These are phyloP conservation scores for Corynespora cassiicola DNA, from an alignment of 2,329 filamentous ascomycete genomes.

Conservation along the genomic window DNA sequence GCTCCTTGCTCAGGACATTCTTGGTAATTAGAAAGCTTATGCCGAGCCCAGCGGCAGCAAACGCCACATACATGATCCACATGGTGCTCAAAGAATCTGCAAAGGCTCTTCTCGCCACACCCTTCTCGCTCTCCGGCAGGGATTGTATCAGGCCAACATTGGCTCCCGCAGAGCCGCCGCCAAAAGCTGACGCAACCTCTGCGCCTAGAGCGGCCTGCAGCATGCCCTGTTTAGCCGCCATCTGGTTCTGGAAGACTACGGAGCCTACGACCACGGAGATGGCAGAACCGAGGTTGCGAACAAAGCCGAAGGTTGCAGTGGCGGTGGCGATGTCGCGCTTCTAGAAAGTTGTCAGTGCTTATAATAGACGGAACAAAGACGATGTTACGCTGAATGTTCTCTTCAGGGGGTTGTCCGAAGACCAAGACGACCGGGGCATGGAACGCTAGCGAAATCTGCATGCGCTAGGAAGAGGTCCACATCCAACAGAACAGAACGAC, in stretches of 20 bases:
- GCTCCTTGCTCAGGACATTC: constrained; percentile 50
- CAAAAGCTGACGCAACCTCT: constrained; percentile 58
- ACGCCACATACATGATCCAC: constrained; percentile 57
- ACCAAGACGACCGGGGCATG: no score
- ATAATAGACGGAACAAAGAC: constrained; percentile 1
- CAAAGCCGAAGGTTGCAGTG: constrained; percentile 71
- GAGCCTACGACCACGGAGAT: constrained; percentile 75
- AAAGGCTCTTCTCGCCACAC: constrained; percentile 50
- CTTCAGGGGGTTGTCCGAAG: no score
- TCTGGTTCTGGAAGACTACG: constrained; percentile 80
- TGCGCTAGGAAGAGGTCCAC: no score
- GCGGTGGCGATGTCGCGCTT: constrained; percentile 70
- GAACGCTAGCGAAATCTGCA: no score
- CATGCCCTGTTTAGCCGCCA: constrained; percentile 61
- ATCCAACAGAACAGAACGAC: no score
- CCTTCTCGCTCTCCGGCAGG: constrained; percentile 56
- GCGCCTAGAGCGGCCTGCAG: constrained; percentile 60
- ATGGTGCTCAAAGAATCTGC: constrained; percentile 52
- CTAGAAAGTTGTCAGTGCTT: constrained; percentile 25
- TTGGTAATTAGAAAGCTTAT: constrained; percentile 49
- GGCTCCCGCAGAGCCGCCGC: constrained; percentile 66
- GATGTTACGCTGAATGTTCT: no score
- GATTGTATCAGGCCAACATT: constrained; percentile 64
- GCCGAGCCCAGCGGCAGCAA: constrained; percentile 48
- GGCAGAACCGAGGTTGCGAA: constrained; percentile 72